phyloP scores from a whole-genome alignment of 2,329 filamentous ascomycete species.

The Ceratocystis alfenasii region DNA sequence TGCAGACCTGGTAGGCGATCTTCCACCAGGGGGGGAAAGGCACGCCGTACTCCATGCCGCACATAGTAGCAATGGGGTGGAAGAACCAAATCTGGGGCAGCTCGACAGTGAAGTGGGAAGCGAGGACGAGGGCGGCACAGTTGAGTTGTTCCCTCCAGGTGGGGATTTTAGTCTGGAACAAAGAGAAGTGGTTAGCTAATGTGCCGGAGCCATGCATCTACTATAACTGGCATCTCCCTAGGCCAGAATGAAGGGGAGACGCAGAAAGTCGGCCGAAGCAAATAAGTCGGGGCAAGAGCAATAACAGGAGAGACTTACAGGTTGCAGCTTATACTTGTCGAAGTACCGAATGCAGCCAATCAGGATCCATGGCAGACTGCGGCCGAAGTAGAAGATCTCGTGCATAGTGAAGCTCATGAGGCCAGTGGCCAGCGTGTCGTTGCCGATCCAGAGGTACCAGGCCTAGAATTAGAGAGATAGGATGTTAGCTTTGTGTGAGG shows the following conservation, averaged over 20 bases:
- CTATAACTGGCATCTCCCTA: too few relatives aligned
- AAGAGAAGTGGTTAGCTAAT: neutral
- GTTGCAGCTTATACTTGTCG: conserved; percentile 89
- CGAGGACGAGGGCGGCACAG: conserved; percentile 81
- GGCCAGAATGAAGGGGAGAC: too few relatives aligned
- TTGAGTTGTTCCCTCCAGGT: conserved; percentile 89
- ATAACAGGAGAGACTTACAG: conserved; percentile 36
- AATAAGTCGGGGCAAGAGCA: neutral
- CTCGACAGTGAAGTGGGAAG: conserved; percentile 96
- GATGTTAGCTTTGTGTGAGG: conserved; percentile 20
- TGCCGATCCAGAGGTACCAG: conserved; percentile 98
- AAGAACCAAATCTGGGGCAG: conserved; percentile 98
- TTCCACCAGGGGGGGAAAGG: conserved; percentile 78
- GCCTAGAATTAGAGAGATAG: conserved; percentile 34
- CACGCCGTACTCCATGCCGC: conserved; percentile 75
- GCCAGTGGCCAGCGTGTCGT: conserved; percentile 89
- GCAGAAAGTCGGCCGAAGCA: neutral
- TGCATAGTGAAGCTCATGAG: conserved; percentile 97
- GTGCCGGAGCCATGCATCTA: too few relatives aligned
- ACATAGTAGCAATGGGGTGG: conserved; percentile 88
- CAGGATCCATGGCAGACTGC: conserved; percentile 80
- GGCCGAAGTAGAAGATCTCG: conserved; percentile 88
- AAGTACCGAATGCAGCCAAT: conserved; percentile 81
- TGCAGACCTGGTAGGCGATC: conserved; percentile 79
- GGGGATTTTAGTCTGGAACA: conserved; percentile 59